phyloP scores from a whole-genome alignment of 164 flowering plant species.

The Saururus chinensis region DNA sequence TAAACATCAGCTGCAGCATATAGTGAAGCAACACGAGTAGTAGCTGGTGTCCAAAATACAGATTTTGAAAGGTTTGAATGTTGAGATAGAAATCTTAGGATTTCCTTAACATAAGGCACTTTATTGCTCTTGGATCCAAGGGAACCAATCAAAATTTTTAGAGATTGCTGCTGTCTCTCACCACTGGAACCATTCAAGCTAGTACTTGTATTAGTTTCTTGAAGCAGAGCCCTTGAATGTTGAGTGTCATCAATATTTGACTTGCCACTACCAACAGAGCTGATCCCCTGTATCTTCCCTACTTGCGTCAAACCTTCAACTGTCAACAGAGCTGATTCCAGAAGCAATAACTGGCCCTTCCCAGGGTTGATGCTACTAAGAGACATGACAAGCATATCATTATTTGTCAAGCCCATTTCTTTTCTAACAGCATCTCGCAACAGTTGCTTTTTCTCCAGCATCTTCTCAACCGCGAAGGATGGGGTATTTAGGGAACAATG shows the following conservation, averaged over 20 bases:
- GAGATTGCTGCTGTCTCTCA: conserved; percentile 20
- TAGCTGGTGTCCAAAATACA: conserved; percentile 92
- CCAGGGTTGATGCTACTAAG: conserved; percentile 91
- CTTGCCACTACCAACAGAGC: conserved; percentile 9
- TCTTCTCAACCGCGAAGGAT: conserved; percentile 48
- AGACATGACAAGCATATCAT: conserved; percentile 77
- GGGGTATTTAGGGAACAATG: conserved; percentile 74
- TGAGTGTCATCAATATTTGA: conserved; percentile 19
- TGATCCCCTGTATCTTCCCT: conserved; percentile 3
- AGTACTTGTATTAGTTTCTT: conserved; percentile 14
- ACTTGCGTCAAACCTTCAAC: conserved; percentile 19
- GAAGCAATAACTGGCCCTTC: conserved; percentile 82
- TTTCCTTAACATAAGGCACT: conserved; percentile 64
- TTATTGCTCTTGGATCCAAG: conserved; percentile 95
- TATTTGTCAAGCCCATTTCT: conserved; percentile 80
- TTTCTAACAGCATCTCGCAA: conserved; percentile 64
- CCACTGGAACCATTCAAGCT: conserved; percentile 14
- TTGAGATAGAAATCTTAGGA: conserved; percentile 46
- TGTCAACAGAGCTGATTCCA: conserved; percentile 55
- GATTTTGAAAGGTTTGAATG: conserved; percentile 58
- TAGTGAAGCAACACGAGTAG: conserved; percentile 87
- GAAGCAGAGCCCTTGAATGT: conserved; percentile 40
- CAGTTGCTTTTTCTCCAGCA: conserved; percentile 57
- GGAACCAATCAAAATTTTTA: conserved; percentile 87
- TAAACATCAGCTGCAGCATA: conserved; percentile 97